Evolutionary conservation across 768 basidiomycete species (phyloP).

Genomic region (Tulasnella calospora): DNA sequence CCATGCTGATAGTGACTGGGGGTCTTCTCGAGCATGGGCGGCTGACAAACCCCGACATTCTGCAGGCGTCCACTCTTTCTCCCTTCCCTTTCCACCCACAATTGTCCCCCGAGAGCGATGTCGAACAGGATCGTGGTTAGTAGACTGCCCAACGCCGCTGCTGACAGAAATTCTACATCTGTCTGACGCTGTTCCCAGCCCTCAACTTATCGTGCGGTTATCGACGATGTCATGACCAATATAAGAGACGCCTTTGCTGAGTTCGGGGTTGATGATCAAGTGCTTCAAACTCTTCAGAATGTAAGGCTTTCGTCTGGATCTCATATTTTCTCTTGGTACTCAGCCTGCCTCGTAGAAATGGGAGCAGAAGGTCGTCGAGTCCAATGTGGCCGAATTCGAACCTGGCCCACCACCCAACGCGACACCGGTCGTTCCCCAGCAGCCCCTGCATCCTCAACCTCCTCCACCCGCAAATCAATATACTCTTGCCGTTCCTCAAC

Average conservation of each 20-base stretch:
- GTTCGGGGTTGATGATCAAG: slow-evolving; percentile 87
- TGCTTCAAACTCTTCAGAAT: slow-evolving; percentile 80
- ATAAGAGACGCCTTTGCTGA: slow-evolving; percentile 96
- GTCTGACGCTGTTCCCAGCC: slow-evolving; percentile 69
- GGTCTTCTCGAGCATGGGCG: not conserved
- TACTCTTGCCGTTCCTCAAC: slow-evolving; percentile 10
- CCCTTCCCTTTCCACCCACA: slow-evolving; percentile 6
- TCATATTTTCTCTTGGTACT: not conserved
- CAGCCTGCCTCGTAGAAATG: slow-evolving; percentile 62
- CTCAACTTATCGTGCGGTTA: slow-evolving; percentile 83
- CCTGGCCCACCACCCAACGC: slow-evolving; percentile 44
- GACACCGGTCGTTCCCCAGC: slow-evolving; percentile 50
- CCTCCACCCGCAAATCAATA: slow-evolving; percentile 25
- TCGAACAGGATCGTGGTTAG: slow-evolving; percentile 99
- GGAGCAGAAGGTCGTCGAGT: slow-evolving; percentile 91
- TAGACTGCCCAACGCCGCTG: slow-evolving; percentile 50
- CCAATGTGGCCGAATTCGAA: slow-evolving; percentile 92
- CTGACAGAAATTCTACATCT: slow-evolving; percentile 38
- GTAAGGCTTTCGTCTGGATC: slow-evolving; percentile 49
- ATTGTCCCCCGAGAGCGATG: slow-evolving; percentile 45
- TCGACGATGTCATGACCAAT: slow-evolving; percentile 87
- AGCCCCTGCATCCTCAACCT: slow-evolving; percentile 37
- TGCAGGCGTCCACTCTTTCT: not conserved
- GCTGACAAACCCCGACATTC: slow-evolving; percentile 12
- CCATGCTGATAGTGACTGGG: not conserved